Conservation (phyloP, 768 basidiomycete genomes). For the Coprinellus micaceus region DNA sequence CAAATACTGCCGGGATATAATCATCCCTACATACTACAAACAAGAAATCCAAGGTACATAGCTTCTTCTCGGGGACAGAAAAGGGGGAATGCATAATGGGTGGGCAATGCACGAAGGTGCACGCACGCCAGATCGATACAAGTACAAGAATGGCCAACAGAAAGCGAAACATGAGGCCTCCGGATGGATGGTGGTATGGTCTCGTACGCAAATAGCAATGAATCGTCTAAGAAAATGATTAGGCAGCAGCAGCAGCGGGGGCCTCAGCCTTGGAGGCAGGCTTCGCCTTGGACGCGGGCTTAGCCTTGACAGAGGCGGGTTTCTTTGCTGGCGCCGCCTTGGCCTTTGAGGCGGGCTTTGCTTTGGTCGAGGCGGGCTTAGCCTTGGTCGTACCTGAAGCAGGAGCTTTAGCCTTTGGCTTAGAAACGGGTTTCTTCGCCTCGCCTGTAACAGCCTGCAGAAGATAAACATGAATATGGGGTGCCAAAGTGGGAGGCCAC, state of each 20-base stretch:
- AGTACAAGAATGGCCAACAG: constrained; percentile 3
- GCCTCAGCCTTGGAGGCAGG: constrained; percentile 14
- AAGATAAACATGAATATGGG: background rate
- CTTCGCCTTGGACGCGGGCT: constrained; percentile 27
- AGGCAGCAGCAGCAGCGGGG: constrained; percentile 31
- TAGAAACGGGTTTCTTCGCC: constrained; percentile 31
- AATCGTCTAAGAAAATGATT: background rate
- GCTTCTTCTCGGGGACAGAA: too few relatives aligned
- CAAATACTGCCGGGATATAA: background rate
- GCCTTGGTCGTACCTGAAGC: constrained; percentile 19
- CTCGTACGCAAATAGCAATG: background rate
- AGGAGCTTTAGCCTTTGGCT: constrained; percentile 29
- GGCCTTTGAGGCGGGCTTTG: constrained; percentile 25
- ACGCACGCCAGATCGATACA: too few relatives aligned
- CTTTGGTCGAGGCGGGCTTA: constrained; percentile 16
- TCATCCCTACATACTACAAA: background rate
- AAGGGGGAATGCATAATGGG: too few relatives aligned
- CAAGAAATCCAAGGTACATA: background rate
- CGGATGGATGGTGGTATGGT: background rate
- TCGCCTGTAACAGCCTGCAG: constrained; percentile 36
- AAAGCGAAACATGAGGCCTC: background rate
- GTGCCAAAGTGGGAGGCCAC: background rate
- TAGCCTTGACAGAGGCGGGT: constrained; percentile 27
- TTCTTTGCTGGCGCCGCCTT: constrained; percentile 31
- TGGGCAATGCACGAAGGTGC: too few relatives aligned